Conservation (phyloP, 352 stramenopile genomes). For the Phytophthora foliorum region DNA sequence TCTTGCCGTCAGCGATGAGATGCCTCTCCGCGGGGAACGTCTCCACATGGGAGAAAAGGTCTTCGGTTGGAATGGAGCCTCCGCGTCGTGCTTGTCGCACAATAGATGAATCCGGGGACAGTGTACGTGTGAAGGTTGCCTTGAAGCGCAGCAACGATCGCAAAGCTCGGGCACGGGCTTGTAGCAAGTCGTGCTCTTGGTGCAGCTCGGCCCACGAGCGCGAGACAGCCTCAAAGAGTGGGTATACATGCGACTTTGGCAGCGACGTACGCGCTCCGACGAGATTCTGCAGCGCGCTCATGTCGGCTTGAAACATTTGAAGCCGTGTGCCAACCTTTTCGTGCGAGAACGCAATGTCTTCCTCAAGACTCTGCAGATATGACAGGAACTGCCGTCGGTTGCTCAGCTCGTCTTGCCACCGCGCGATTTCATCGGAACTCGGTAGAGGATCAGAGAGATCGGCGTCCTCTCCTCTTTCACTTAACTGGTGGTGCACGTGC, state of each 20-base stretch:
- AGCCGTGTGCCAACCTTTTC: constrained; percentile 85
- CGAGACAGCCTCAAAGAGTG: constrained; percentile 92
- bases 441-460: constrained; percentile 24
- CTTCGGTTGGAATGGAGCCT: constrained; percentile 65
- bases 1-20: constrained; percentile 32
- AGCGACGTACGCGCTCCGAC: constrained; percentile 89
- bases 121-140: constrained; percentile 69
- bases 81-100: constrained; percentile 61
- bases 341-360: constrained; percentile 89
- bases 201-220: constrained; percentile 87
- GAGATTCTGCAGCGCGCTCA: constrained; percentile 80
- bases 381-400: constrained; percentile 94
- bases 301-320: constrained; percentile 73
- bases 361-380: constrained; percentile 93
- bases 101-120: constrained; percentile 66
- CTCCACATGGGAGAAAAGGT: constrained; percentile 78
- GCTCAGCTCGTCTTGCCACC: constrained; percentile 93
- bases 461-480: constrained; percentile 30
- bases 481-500: constrained; percentile 71
- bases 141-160: constrained; percentile 83
- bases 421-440: constrained; percentile 58
- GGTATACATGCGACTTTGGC: constrained; percentile 95
- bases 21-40: constrained; percentile 62
- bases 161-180: constrained; percentile 72
- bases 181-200: constrained; percentile 75